Evolutionary conservation across 805 yeast genomes (phyloP), one percentile per base, ranked within the genome.

Genomic region (Candida vaughaniae): DNA sequence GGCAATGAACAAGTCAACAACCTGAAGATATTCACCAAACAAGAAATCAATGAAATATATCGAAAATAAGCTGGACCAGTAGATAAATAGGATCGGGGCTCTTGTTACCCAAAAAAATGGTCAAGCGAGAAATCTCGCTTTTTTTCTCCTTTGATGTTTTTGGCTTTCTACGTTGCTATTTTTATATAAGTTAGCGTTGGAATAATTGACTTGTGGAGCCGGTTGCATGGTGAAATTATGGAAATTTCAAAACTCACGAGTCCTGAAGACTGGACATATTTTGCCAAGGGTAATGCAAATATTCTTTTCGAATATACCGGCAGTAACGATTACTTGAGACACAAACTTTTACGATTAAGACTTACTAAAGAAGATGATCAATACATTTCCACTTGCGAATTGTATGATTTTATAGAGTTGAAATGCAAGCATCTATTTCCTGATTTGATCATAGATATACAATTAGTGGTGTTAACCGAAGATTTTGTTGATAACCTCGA

Each of bases 241-340:
- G 68, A 60, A 45, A 66, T 61, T 30, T 60, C 59, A 19, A 64
- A 63, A 43, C 48, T 56, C 26, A 55, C 66, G 8, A 38, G 47
- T 22, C 53, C 60, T n/a, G 49, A 49, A 4, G 69, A 67, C n/a
- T 75, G 80, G 80, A 38, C 39, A 5, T 67, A 62, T 45, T 53
- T 69, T 29, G 71, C 69, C 11, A 65, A 64, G 26, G 81, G 81
- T 1, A 60, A 66, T 16, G 80, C 81, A 26, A 75, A 75, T 41
- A 66, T 68, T 2, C 60, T 75, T 4, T 71, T 70, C 47, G 50
- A 51, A 30, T 72, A 73, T 43, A 46, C 36, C 2, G 78, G 77
- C 1, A 26, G 33, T 11, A 55, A 58, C 32, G 57, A 53, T n/a
- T 45, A 46, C 11, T 53, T 70, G 7, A 36, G 45, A 17, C 62